phyloP scores from a whole-genome alignment of 2,329 filamentous ascomycete species.

The Sporothrix protearum region DNA sequence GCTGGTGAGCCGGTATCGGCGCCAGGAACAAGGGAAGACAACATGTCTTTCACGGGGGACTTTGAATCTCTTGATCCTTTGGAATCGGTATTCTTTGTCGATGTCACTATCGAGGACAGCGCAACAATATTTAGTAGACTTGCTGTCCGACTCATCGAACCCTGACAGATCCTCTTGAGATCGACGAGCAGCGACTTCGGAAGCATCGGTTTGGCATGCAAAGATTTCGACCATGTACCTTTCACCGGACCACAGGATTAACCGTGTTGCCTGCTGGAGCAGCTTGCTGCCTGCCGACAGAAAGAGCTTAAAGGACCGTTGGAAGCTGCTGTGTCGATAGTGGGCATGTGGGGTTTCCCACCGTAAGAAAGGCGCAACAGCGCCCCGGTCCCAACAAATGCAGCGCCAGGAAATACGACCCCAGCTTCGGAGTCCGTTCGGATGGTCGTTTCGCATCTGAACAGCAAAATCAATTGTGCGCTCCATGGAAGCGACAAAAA shows the following conservation, averaged over 20 bases:
- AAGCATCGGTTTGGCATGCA: not conserved
- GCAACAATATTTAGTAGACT: not conserved
- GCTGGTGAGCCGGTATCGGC: slow-evolving; percentile 16
- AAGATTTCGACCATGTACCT: not conserved
- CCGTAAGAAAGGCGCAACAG: not conserved
- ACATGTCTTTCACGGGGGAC: not conserved
- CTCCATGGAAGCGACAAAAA: not conserved
- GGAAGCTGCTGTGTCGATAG: not conserved
- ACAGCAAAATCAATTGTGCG: not conserved
- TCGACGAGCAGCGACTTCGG: not conserved
- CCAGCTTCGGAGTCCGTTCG: slow-evolving; percentile 22
- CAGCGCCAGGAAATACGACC: slow-evolving; percentile 15
- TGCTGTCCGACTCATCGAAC: not conserved
- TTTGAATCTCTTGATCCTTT: not conserved
- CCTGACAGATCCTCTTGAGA: not conserved
- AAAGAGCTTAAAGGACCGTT: not conserved
- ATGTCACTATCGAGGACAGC: not conserved
- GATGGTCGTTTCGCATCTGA: not conserved
- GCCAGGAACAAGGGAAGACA: no score
- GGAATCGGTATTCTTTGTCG: not conserved
- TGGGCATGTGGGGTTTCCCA: not conserved
- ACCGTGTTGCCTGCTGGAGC: not conserved
- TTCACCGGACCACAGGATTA: not conserved
- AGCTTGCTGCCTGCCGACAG: not conserved
- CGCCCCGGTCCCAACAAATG: slow-evolving; percentile 9